These are phyloP conservation scores for Ajuga chamaepitys DNA, from an alignment of 257 asterid genomes.

Conservation along the genomic window DNA sequence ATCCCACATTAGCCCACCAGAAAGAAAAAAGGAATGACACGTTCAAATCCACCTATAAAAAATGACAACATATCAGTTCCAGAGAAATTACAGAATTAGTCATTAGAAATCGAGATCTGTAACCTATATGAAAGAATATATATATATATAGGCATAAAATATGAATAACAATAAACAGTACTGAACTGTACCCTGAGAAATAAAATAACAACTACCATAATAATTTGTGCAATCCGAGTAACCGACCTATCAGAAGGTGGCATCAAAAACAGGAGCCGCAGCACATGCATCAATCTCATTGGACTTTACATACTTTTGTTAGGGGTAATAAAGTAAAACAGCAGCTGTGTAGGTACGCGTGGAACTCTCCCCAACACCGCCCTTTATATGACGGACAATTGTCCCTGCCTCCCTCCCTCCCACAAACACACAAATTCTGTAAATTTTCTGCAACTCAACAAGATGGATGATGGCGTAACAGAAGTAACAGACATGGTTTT, in stretches of 20 bases:
- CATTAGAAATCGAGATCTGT: too few species aligned
- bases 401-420: neutral
- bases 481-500: conserved; percentile 29
- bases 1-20: too few species aligned
- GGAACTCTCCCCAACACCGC: conserved; percentile 13
- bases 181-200: too few species aligned
- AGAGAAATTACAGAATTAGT: too few species aligned
- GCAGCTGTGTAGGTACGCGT: conserved; percentile 7
- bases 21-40: too few species aligned
- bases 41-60: too few species aligned
- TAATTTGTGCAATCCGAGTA: neutral
- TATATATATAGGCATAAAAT: too few species aligned
- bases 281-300: neutral
- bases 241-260: conserved; percentile 16
- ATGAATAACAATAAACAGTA: too few species aligned
- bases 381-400: conserved; percentile 7
- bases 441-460: neutral
- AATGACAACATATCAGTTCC: too few species aligned
- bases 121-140: too few species aligned
- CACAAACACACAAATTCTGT: neutral
- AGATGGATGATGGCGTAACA: conserved; percentile 35
- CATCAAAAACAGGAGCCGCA: neutral
- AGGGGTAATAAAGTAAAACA: neutral
- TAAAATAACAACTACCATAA: too few species aligned
- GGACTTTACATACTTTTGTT: neutral